Evolutionary conservation across 2,329 filamentous ascomycete genomes (phyloP), one percentile per base, ranked within the genome.

Genomic region (Cordyceps tenuipes): DNA sequence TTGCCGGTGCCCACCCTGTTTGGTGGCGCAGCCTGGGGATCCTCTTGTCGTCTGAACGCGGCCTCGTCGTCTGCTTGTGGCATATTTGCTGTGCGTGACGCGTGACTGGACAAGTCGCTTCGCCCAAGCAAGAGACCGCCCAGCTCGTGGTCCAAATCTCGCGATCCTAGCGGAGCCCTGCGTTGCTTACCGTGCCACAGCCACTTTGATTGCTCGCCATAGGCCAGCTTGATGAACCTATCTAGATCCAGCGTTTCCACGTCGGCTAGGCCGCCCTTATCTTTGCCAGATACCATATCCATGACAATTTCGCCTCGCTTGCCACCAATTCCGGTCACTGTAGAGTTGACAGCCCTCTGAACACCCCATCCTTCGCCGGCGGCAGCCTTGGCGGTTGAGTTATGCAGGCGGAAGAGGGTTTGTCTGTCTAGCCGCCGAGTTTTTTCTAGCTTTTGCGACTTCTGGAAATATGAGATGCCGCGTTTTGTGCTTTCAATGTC

Each of bases 221-320:
- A 87, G 0, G 88, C 84, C 29, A 96, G 78, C 62, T 85, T 85
- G 53, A 90, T 82, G 65, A 97, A 96, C 50, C 81, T 85, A 66
- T 96, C 91, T 58, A 97, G 85, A 68, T 97, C 91, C 10, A 91
- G 79, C 0, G 92, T 97, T 74, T 99, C 94, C 41, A 97, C 87
- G 67, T 97, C 93, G 4, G 90, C 89, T 64, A 97, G 92, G 3
- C 91, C 90, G 60, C 87, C 90, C 73, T 95, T 95, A 66, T 96
- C 91, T 52, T 88, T 86, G 29, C 89, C 86, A 44, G 87, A 89
- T 6, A 96, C 91, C 79, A 96, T 95, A n/a, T 91, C 92, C 79
- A 96, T 91, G 51, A 97, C 88, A 75, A 97, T 89, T 71, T 97
- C 93, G 52, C 92, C 92, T 57, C 93, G 88, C 71, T 97, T 96